Conservation (phyloP, 2,329 filamentous ascomycete genomes). For the Arthroderma sp. region DNA sequence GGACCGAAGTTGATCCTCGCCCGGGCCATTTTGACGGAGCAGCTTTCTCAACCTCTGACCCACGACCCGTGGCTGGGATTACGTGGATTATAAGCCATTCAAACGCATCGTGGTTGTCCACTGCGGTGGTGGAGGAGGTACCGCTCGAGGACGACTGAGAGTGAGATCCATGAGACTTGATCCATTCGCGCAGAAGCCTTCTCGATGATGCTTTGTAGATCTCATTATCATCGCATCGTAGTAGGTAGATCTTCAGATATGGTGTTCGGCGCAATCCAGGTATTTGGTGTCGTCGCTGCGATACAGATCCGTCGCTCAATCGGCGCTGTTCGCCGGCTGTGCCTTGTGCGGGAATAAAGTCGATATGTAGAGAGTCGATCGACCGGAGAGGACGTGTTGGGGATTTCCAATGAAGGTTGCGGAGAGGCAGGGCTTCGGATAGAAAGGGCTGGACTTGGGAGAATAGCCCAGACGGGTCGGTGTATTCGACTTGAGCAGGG, state of each 20-base stretch:
- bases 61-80: slow-evolving; percentile 79
- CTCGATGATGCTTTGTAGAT: slow-evolving; percentile 72
- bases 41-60: slow-evolving; percentile 55
- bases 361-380: slow-evolving; percentile 83
- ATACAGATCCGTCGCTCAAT: slow-evolving; percentile 23
- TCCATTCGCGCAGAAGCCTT: slow-evolving; percentile 76
- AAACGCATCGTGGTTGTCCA: slow-evolving; percentile 90
- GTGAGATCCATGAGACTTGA: slow-evolving; percentile 59
- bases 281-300: slow-evolving; percentile 75
- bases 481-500: slow-evolving; percentile 65
- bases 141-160: slow-evolving; percentile 28
- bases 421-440: slow-evolving; percentile 65
- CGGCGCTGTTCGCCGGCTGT: slow-evolving; percentile 21
- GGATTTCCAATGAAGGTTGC: slow-evolving; percentile 94
- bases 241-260: slow-evolving; percentile 78
- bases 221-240: slow-evolving; percentile 92
- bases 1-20: slow-evolving; percentile 61
- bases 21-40: slow-evolving; percentile 61
- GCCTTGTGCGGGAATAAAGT: slow-evolving; percentile 56
- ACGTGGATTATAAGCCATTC: slow-evolving; percentile 94
- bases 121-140: slow-evolving; percentile 40
- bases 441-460: slow-evolving; percentile 67
- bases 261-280: slow-evolving; percentile 84
- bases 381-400: slow-evolving; percentile 81
- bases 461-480: slow-evolving; percentile 82